Evolutionary conservation across 495 filamentous ascomycete species (phyloP).

Genomic region (Penicillium angulare): DNA sequence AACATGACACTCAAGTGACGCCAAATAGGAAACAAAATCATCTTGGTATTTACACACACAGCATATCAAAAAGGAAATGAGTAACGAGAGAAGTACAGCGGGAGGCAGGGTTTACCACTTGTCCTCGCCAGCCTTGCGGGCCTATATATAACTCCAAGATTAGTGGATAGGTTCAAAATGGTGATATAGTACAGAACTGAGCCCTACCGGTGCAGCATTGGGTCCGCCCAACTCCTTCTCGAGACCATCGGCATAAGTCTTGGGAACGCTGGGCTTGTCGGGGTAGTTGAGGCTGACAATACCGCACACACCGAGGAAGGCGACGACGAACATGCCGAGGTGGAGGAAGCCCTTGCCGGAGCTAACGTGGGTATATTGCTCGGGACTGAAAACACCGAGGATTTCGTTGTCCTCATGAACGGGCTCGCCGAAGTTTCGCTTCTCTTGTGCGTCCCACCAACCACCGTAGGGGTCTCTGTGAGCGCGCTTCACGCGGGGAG

Average conservation of each 20-base stretch:
- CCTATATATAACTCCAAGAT: constrained; percentile 20
- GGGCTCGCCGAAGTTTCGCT: constrained; percentile 92
- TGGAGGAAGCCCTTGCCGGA: constrained; percentile 70
- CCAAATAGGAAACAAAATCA: constrained; percentile 32
- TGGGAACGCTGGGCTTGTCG: constrained; percentile 76
- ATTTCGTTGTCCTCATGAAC: constrained; percentile 97
- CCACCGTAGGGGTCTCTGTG: constrained; percentile 89
- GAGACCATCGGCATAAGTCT: constrained; percentile 79
- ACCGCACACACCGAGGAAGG: constrained; percentile 67
- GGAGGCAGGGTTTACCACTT: constrained; percentile 31
- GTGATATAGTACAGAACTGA: not conserved
- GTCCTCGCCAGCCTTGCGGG: constrained; percentile 43
- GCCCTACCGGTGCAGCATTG: constrained; percentile 42
- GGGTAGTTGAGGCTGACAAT: constrained; percentile 74
- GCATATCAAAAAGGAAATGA: constrained; percentile 28
- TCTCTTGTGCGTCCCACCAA: constrained; percentile 98
- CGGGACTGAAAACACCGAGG: constrained; percentile 82
- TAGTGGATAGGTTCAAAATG: not conserved
- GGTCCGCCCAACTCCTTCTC: constrained; percentile 82
- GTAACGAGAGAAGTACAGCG: constrained; percentile 13
- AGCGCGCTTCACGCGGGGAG: constrained; percentile 75
- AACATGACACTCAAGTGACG: constrained; percentile 30
- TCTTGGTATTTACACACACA: constrained; percentile 49
- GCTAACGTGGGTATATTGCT: constrained; percentile 84
- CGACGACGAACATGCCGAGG: constrained; percentile 69